Conservation (phyloP, 225 moss, liverwort and hornwort species). For the Marchantia paleacea region DNA sequence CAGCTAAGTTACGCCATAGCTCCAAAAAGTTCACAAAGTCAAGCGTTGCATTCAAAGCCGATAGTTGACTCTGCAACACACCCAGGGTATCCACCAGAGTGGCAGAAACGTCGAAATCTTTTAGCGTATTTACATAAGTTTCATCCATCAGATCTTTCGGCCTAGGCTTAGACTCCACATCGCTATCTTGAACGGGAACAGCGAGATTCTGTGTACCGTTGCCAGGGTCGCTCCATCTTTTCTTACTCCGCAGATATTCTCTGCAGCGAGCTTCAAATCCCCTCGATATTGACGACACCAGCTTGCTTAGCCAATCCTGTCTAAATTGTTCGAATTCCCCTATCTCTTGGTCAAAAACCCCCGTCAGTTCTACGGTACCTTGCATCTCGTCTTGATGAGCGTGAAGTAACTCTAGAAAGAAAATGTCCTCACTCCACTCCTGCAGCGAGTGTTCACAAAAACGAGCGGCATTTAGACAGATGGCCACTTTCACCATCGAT, state of each 20-base stretch:
- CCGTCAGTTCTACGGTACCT: conserved; percentile 36
- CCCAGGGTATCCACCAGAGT: conserved; percentile 67
- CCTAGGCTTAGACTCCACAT: conserved; percentile 1
- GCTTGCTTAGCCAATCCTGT: conserved; percentile 58
- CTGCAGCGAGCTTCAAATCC: conserved; percentile 73
- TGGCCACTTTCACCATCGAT: conserved; percentile 67
- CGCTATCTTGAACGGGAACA: background rate
- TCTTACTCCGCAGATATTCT: conserved; percentile 60
- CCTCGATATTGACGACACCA: conserved; percentile 54
- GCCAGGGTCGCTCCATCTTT: conserved; percentile 56
- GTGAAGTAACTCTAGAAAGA: conserved; percentile 74
- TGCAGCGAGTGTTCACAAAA: conserved; percentile 63
- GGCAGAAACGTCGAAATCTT: conserved; percentile 50
- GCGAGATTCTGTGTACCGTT: conserved; percentile 18
- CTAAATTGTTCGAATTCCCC: conserved; percentile 54
- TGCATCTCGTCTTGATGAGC: conserved; percentile 44
- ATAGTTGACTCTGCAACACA: conserved; percentile 66
- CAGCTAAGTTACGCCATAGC: conserved; percentile 67
- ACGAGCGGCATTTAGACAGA: conserved; percentile 76
- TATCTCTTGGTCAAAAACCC: conserved; percentile 79
- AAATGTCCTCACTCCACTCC: conserved; percentile 92
- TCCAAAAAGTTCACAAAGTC: conserved; percentile 66
- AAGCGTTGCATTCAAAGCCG: conserved; percentile 51
- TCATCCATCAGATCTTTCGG: conserved; percentile 35
- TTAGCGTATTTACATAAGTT: conserved; percentile 24